Evolutionary conservation across 169 alveolate species (phyloP).

Genomic region (Eimeria necatrix): DNA sequence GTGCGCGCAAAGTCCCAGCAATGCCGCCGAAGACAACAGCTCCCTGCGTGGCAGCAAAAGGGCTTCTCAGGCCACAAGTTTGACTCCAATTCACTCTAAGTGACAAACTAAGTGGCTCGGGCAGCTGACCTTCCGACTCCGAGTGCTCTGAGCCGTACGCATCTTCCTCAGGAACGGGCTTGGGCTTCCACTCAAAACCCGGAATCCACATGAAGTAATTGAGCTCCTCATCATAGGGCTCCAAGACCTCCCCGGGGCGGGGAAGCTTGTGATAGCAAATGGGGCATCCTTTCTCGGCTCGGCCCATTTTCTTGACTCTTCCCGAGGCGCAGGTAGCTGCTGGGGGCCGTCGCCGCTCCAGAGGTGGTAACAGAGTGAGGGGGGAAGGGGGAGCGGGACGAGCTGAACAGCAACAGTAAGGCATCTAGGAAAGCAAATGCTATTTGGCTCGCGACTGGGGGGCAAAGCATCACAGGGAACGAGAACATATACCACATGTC

Average conservation of each 20-base stretch:
- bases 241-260: conserved; percentile 84
- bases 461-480: no score
- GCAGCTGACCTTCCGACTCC: conserved; percentile 38
- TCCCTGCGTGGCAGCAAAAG: no score
- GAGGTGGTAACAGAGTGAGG: background rate
- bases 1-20: no score
- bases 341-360: background rate
- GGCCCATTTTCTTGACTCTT: conserved; percentile 62
- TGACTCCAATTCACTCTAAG: no score
- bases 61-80: no score
- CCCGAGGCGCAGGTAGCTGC: background rate
- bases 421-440: no score
- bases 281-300: conserved; percentile 86
- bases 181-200: conserved; percentile 88
- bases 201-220: conserved; percentile 88
- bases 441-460: no score
- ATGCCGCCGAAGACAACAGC: no score
- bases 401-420: no score
- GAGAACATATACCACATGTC: no score
- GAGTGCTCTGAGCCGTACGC: conserved; percentile 76
- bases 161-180: conserved; percentile 83
- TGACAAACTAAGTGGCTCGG: no score
- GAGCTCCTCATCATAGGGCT: conserved; percentile 86
- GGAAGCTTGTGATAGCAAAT: conserved; percentile 86
- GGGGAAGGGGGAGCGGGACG: background rate